phyloP scores from a whole-genome alignment of 148 eudicot species.

The Beta vulgaris region DNA sequence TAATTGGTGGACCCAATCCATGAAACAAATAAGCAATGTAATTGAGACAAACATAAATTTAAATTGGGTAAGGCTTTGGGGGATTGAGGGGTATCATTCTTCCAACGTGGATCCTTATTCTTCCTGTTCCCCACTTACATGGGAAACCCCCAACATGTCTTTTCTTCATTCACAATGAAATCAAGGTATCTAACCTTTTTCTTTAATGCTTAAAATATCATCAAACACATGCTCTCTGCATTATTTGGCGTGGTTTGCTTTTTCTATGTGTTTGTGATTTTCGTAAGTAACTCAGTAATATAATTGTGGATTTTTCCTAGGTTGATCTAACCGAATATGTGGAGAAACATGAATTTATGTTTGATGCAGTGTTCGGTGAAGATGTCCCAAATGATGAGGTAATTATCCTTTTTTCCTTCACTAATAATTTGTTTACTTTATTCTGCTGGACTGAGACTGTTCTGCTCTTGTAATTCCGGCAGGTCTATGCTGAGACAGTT shows the following conservation, averaged over 20 bases:
- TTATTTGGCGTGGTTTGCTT: background rate
- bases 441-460: constrained; percentile 11
- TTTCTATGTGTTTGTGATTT: constrained; percentile 13
- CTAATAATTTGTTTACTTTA: background rate
- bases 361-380: constrained; percentile 73
- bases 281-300: background rate
- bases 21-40: no score
- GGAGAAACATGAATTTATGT: constrained; percentile 74
- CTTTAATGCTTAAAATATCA: background rate
- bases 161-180: no score
- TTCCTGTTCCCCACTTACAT: no score
- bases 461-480: constrained; percentile 16
- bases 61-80: no score
- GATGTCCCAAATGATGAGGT: constrained; percentile 68
- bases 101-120: no score
- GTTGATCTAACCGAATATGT: constrained; percentile 83
- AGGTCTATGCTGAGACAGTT: constrained; percentile 76
- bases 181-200: no score
- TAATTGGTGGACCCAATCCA: no score
- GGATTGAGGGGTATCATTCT: no score
- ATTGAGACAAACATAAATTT: no score
- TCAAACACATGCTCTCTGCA: background rate
- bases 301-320: constrained; percentile 34
- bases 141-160: no score
- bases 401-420: constrained; percentile 20